Base-by-base conservation (phyloP, 2,329 filamentous ascomycete genomes). In the Remersonia thermophila region DNA sequence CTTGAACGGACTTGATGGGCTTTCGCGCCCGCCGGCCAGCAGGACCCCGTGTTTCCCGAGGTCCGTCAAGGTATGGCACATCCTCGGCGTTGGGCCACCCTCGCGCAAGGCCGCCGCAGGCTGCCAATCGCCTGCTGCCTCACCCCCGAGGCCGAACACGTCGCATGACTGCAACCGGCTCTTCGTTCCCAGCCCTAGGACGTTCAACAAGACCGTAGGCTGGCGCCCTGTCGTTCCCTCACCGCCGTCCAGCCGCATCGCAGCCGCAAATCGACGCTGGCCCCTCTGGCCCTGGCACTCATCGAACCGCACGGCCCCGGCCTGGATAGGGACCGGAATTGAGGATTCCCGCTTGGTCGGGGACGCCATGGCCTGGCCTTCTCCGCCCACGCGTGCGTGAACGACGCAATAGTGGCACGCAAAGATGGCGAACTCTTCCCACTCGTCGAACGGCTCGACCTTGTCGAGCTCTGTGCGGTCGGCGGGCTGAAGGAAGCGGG, bases 401-500 rank as follows among this genome's bases (percentile, higher is more conserved):
- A 93, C 65, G 30, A 95, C 60, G 47, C 87, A 82, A 56, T 94
- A 93, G 57, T 95, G 87, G 25, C 77, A 77, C 2, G 73, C 76
- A 55, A 93, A 94, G 1, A 94, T 63, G 2, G 81, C 77, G 52
- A 95, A 86, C 51, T 95, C 89, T 57, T 96, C 89, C 85, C 85
- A 94, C 58, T 95, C 87, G 55, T 96, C 89, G 52, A 96, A 95
- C 1, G 80, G 76, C 51, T 95, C 89, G 12, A 86, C 58, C 1
- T 61, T 52, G 47, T 94, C 80, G 11, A 95, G 59, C 9, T 60
- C 60, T 26, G 54, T 61, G 44, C 83, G 71, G 42, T 83, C 69
- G 1, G 66, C 57, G 1, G 67, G 51, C 5, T 64, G 65, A 14
- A 93, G 58, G 54, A 87, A 87, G 3, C 61, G 52, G 11, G 74